Conservation (phyloP, 1,284 basidiomycete genomes). For the Meira nashicola region DNA sequence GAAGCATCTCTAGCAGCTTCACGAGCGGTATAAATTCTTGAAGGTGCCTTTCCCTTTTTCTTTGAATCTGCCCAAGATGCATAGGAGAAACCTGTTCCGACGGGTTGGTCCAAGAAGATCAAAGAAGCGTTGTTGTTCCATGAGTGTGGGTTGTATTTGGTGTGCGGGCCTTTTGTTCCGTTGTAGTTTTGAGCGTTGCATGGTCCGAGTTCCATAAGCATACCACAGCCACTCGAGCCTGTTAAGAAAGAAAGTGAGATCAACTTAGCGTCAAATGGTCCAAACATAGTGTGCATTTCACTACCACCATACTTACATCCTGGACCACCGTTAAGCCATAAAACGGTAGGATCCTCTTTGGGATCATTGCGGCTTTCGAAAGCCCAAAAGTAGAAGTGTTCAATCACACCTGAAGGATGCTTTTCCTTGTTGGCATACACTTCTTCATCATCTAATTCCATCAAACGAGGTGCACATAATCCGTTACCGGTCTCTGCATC, state of each 20-base stretch:
- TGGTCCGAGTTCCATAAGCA: constrained; percentile 50
- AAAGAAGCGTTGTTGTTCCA: constrained; percentile 49
- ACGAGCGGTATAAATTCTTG: constrained; percentile 33
- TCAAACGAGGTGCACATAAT: neutral
- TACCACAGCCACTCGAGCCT: constrained; percentile 45
- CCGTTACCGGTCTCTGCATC: neutral
- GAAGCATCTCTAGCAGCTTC: constrained; percentile 43
- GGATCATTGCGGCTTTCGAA: constrained; percentile 47
- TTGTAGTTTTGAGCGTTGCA: constrained; percentile 40
- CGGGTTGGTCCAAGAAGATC: constrained; percentile 50
- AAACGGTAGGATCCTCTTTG: constrained; percentile 39
- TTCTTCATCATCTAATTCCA: neutral
- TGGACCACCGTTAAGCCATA: constrained; percentile 51
- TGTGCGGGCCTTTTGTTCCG: constrained; percentile 19
- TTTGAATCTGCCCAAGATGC: constrained; percentile 44
- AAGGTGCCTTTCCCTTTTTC: constrained; percentile 31
- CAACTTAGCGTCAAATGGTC: neutral
- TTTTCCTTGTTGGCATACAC: constrained; percentile 5
- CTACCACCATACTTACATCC: neutral
- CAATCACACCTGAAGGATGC: constrained; percentile 30
- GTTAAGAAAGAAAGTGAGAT: constrained; percentile 10
- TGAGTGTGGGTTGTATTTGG: constrained; percentile 39
- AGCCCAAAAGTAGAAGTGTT: constrained; percentile 53
- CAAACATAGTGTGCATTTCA: neutral
- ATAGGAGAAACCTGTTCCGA: constrained; percentile 48